Conservation (phyloP, 768 basidiomycete genomes). For the Tephrocybe sp. region DNA sequence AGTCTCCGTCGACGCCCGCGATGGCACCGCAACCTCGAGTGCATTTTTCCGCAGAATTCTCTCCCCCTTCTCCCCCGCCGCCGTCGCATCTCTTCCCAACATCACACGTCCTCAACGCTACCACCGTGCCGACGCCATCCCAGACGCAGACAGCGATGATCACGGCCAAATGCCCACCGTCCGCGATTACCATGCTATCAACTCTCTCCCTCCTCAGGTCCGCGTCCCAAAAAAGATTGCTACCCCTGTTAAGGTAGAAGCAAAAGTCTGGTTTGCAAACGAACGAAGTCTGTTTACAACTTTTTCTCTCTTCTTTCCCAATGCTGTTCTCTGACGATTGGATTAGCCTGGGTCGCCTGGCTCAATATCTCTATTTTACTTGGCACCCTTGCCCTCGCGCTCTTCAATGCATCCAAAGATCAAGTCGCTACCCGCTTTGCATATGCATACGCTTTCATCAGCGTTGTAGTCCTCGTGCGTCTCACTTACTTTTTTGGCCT, state of each 20-base stretch:
- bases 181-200: conserved; percentile 76
- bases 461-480: conserved; percentile 60
- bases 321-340: background rate
- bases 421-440: conserved; percentile 75
- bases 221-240: conserved; percentile 81
- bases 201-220: conserved; percentile 57
- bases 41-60: conserved; percentile 54
- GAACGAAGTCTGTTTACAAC: conserved; percentile 66
- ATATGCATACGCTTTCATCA: conserved; percentile 78
- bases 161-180: conserved; percentile 58
- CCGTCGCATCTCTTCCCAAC: conserved; percentile 47
- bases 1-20: conserved; percentile 6
- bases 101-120: conserved; percentile 47
- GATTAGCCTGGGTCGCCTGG: conserved; percentile 95
- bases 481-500: background rate
- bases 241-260: conserved; percentile 83
- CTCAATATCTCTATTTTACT: conserved; percentile 82
- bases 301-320: background rate
- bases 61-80: conserved; percentile 68
- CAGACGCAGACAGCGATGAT: conserved; percentile 49
- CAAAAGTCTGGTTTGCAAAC: conserved; percentile 97
- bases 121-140: conserved; percentile 71
- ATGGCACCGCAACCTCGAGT: conserved; percentile 8
- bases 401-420: conserved; percentile 84
- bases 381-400: conserved; percentile 78